These are phyloP conservation scores for Orbilia blumenaviensis DNA, from an alignment of 2,329 filamentous ascomycete species.

Conservation along the genomic window DNA sequence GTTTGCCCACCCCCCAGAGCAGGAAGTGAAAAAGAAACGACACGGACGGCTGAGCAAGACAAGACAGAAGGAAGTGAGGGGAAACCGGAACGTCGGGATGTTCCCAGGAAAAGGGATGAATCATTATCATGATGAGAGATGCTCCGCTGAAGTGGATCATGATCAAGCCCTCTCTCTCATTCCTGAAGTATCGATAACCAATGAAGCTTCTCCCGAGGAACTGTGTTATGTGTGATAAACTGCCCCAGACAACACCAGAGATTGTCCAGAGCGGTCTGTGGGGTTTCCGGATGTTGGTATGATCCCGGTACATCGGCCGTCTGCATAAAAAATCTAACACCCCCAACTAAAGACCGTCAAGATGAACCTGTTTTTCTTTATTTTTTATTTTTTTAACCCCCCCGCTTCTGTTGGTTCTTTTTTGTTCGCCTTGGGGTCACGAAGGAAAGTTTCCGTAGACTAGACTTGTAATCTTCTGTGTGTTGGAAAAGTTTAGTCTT, in stretches of 20 bases:
- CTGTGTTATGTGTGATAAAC: constrained; percentile 6
- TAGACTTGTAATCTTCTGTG: neutral
- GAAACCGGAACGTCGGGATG: constrained; percentile 53
- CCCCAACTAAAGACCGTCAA: too few relatives aligned
- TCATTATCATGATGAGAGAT: constrained; percentile 51
- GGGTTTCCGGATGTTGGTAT: constrained; percentile 39
- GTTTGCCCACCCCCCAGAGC: neutral
- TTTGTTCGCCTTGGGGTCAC: neutral
- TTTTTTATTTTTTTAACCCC: too few relatives aligned
- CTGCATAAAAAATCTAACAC: constrained; percentile 22
- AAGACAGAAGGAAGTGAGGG: constrained; percentile 33
- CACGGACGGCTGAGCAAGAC: constrained; percentile 30
- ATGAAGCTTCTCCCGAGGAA: constrained; percentile 10
- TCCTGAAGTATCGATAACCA: constrained; percentile 8
- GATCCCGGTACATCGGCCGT: constrained; percentile 30
- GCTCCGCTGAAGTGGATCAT: constrained; percentile 48
- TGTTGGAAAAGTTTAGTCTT: neutral
- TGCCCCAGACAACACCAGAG: constrained; percentile 29
- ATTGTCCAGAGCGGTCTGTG: constrained; percentile 47
- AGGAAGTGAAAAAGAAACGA: constrained; percentile 37
- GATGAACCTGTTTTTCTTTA: neutral
- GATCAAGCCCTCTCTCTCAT: too few relatives aligned
- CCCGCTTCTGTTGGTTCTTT: neutral
- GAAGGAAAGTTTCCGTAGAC: neutral
- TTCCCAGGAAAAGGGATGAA: constrained; percentile 51